Base-by-base conservation (phyloP, 2,329 filamentous ascomycete genomes). In the Colletotrichum graminicola region DNA sequence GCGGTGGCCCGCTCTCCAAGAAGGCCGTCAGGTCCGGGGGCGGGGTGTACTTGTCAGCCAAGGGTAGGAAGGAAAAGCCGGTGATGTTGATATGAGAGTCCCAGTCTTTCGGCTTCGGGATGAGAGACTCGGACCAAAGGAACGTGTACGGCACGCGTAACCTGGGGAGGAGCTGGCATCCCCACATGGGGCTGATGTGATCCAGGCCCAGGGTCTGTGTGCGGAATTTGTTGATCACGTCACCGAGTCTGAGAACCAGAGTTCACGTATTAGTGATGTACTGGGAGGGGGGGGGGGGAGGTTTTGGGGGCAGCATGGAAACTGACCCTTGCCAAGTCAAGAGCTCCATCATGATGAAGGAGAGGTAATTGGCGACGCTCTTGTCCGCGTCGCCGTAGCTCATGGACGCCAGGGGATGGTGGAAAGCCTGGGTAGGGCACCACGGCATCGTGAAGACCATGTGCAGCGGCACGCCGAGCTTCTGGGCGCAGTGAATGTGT, bases 151-250 rank as follows among this genome's bases (percentile, higher is more conserved):
- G 91, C 7, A 93, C 85, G 26, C 84, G 85, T 29, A 93, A 80
- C 26, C 89, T 85, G 23, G 87, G 84, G 2, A 92, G 80, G 79
- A 93, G 87, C 16, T 89, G 89, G 14, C 90, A 90, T 14, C 90
- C 92, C 82, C 88, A 91, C 73, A 92, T 86, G 14, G 89, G 84
- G 74, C 88, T 91, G 66, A 94, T 84, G 0, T 89, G 85, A 67
- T 93, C 91, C 0, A 94, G 81, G 7, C 87, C 86, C 0, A 94
- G 82, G 36, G 83, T 87, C 56, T 88, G 85, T 68, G 87, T 86
- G 39, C 92, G 87, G 76, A 93, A 93, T 32, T 86, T 86, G 75
- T 93, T 94, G 79, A 94, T 91, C 5, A 94, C 78, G 76, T 94
- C 92, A 8, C 92, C 92, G 1, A 94, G 81, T 0, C 77, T 80